These are phyloP conservation scores for Litsea cubeba DNA, from an alignment of 164 flowering plant species.

Conservation along the genomic window DNA sequence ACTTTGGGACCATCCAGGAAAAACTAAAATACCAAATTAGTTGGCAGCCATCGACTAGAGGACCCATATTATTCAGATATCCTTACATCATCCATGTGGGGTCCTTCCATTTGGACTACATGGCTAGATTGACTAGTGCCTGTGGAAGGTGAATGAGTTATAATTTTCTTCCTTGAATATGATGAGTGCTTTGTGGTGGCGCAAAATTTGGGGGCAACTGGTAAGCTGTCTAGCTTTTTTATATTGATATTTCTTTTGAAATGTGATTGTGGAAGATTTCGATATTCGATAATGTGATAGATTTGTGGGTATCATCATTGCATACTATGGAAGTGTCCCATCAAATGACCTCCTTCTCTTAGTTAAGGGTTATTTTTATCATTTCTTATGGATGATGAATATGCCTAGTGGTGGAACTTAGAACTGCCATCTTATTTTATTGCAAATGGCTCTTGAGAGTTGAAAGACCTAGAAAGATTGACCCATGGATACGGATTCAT, in stretches of 20 bases:
- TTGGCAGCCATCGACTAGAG: too few relatives aligned
- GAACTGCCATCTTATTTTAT: background rate
- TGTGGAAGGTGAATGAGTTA: too few relatives aligned
- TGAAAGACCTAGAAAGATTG: background rate
- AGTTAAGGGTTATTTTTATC: background rate
- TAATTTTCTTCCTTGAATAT: too few relatives aligned
- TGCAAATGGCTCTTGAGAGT: background rate
- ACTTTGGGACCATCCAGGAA: too few relatives aligned
- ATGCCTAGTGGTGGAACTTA: background rate
- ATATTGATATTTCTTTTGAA: background rate
- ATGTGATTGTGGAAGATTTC: background rate
- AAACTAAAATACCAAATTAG: too few relatives aligned
- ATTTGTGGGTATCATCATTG: slow-evolving; percentile 2
- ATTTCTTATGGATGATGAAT: background rate
- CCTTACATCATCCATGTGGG: too few relatives aligned
- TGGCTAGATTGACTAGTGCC: too few relatives aligned
- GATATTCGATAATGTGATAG: background rate
- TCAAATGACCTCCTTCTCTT: slow-evolving; percentile 6
- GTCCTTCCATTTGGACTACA: too few relatives aligned
- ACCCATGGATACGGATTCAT: background rate
- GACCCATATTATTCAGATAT: too few relatives aligned
- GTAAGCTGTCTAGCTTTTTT: too few relatives aligned
- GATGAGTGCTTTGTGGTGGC: too few relatives aligned
- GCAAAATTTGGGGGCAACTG: too few relatives aligned
- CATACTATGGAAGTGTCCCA: slow-evolving; percentile 3